These are phyloP conservation scores for Neospermospora avenae DNA, from an alignment of 2,329 filamentous ascomycete genomes.

Conservation along the genomic window DNA sequence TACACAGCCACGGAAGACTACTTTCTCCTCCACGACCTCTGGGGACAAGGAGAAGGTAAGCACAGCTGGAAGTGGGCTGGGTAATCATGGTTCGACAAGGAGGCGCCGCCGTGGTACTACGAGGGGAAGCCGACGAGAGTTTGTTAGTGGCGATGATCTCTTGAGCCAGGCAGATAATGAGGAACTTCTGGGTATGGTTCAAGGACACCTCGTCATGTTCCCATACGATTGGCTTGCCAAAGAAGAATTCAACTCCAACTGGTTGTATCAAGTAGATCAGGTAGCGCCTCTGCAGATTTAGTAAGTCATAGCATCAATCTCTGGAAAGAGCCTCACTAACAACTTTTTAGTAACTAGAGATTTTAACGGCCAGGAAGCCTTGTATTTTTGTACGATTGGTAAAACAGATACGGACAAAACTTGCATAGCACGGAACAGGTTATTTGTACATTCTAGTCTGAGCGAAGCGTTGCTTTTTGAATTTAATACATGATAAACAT, in stretches of 20 bases:
- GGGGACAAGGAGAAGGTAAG: constrained; percentile 22
- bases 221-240: constrained; percentile 93
- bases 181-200: constrained; percentile 74
- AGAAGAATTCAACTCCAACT: constrained; percentile 91
- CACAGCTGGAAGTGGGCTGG: constrained; percentile 11
- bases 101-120: constrained; percentile 67
- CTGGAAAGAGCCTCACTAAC: constrained; percentile 12
- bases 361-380: constrained; percentile 11
- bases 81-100: constrained; percentile 47
- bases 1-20: constrained; percentile 48
- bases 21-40: constrained; percentile 46
- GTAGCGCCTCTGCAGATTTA: constrained; percentile 97
- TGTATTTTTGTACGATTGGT: constrained; percentile 22
- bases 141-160: constrained; percentile 68
- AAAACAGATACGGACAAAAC: constrained; percentile 6
- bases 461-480: constrained; percentile 21
- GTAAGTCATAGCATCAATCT: constrained; percentile 51
- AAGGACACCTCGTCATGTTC: constrained; percentile 87
- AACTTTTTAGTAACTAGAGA: constrained; percentile 21
- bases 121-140: constrained; percentile 57
- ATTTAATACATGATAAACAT: constrained; percentile 12
- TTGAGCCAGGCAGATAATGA: constrained; percentile 74
- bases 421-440: constrained; percentile 13
- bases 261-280: constrained; percentile 95
- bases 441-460: constrained; percentile 20